A percentile compares a stretch with the other conserved stretches of the same genome.
Conservation (phyloP, 2,329 filamentous ascomycete species). For the Penicillium sp. region DNA sequence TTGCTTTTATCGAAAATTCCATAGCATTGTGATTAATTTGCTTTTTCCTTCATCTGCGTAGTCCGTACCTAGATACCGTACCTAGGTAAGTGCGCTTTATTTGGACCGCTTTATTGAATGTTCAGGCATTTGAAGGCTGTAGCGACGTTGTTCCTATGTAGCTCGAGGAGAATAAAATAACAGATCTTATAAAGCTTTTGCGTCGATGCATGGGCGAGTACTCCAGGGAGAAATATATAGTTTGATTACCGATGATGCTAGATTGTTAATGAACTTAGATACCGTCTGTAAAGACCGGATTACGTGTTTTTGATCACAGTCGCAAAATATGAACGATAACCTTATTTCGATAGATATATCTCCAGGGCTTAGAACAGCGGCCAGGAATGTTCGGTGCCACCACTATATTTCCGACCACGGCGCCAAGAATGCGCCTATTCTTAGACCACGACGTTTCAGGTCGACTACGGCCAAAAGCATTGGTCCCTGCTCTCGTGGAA, state of each 20-base stretch:
- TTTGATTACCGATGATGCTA: too few species aligned
- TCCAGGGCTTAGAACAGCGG: too few species aligned
- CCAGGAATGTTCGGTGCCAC: background rate
- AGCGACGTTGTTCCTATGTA: too few species aligned
- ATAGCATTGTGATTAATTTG: background rate
- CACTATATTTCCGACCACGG: constrained; percentile 13
- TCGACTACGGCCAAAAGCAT: background rate
- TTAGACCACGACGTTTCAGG: constrained; percentile 12
- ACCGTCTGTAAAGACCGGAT: too few species aligned
- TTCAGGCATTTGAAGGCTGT: too few species aligned
- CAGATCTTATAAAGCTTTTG: background rate
- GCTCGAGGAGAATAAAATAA: background rate
- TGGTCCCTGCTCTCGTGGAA: background rate
- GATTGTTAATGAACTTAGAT: too few species aligned
- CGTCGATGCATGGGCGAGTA: background rate
- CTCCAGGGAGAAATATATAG: background rate
- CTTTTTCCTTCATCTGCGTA: background rate
- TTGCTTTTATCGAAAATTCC: background rate
- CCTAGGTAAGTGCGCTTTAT: too few species aligned
- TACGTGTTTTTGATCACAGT: background rate
- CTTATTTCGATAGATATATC: background rate
- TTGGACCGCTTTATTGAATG: too few species aligned
- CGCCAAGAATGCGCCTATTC: constrained; percentile 16
- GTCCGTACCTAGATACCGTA: background rate
- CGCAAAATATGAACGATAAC: background rate